Base-by-base conservation (phyloP, 352 stramenopile species). In the Pythium rishiriense region DNA sequence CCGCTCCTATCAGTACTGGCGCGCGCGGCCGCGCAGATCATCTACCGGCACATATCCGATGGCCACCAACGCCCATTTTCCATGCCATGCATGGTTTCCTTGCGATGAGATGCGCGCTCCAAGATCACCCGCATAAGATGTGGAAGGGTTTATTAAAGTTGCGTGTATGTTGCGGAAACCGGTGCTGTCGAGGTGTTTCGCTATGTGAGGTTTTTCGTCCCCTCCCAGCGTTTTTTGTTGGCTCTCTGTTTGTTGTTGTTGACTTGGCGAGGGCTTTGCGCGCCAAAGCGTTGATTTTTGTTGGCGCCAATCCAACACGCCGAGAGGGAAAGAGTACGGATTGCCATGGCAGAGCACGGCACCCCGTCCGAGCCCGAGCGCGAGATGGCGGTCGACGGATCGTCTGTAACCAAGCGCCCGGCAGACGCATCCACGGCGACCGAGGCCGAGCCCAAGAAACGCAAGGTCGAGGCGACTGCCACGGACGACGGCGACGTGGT, bases 291-390 rank as follows among this genome's bases (percentile, higher is more conserved):
- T n/a, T n/a, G n/a, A n/a, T n/a, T 25, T 54, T 21, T 54, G 47
- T 60, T 60, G 53, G 53, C 53, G 53, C 53, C 53, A 60, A 49
- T 21, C 47, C 47, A 35, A 54, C 47, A 39, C n/a, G n/a, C n/a
- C n/a, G n/a, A n/a, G n/a, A n/a, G n/a, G n/a, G n/a, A n/a, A n/a
- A n/a, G n/a, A n/a, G n/a, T n/a, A n/a, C n/a, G n/a, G n/a, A n/a
- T n/a, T n/a, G n/a, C n/a, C n/a, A n/a, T n/a, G n/a, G n/a, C n/a
- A n/a, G n/a, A n/a, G n/a, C n/a, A n/a, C n/a, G n/a, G n/a, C n/a
- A n/a, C n/a, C n/a, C n/a, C n/a, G n/a, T n/a, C n/a, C n/a, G n/a
- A n/a, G n/a, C n/a, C n/a, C n/a, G n/a, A n/a, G n/a, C n/a, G n/a
- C n/a, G n/a, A n/a, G n/a, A n/a, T n/a, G n/a, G n/a, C n/a, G n/a